Evolutionary conservation across 176 grass and related monocot genomes (phyloP).

Genomic region (Saccharum officinarum): DNA sequence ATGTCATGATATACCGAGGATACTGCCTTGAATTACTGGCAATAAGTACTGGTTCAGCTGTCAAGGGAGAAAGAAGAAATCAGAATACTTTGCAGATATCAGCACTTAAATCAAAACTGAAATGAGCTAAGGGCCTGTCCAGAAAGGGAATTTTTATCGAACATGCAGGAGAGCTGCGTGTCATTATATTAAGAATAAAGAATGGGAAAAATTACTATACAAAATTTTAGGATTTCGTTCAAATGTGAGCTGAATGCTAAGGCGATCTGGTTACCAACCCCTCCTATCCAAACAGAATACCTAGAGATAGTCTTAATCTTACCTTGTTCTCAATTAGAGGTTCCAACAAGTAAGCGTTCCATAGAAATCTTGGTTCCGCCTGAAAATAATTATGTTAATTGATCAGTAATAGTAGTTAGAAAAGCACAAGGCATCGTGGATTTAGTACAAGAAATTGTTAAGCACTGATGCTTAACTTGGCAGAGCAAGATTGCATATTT

Average conservation of each 20-base stretch:
- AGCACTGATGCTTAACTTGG: not conserved
- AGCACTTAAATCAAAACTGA: not conserved
- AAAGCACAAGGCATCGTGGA: not conserved
- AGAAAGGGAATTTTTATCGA: not conserved
- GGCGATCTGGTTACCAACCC: not conserved
- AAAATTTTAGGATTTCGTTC: not conserved
- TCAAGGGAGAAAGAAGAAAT: constrained; percentile 44
- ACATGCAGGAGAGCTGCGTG: not conserved
- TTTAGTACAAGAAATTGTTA: constrained; percentile 9
- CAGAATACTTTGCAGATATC: constrained; percentile 23
- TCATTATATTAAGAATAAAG: not conserved
- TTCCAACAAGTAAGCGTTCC: constrained; percentile 97
- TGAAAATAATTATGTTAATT: constrained; percentile 46
- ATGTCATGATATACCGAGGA: constrained; percentile 56
- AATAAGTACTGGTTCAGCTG: constrained; percentile 91
- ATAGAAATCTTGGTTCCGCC: constrained; percentile 96
- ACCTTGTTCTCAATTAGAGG: constrained; percentile 91
- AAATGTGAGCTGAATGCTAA: not conserved
- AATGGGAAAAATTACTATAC: not conserved
- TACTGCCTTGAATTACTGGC: constrained; percentile 99
- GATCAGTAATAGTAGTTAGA: constrained; percentile 17
- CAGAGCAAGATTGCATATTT: not conserved
- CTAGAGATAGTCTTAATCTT: constrained; percentile 26
- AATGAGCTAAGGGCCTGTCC: not conserved
- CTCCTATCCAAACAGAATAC: constrained; percentile 7